Conservation (phyloP, 2,329 filamentous ascomycete genomes). For the Penicillium sp. region DNA sequence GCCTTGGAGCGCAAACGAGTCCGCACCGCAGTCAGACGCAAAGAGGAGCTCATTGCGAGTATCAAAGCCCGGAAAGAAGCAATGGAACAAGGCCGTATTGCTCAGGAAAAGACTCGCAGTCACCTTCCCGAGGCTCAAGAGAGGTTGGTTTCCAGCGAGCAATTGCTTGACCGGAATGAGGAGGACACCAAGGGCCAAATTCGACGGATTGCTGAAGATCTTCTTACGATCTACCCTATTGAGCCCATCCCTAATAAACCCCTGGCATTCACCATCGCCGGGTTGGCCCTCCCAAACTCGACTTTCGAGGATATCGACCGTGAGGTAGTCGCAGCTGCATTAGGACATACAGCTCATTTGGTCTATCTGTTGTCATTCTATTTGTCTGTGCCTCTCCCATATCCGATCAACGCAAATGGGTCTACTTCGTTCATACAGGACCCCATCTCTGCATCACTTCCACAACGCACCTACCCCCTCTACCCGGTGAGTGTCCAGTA, state of each 20-base stretch:
- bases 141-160: constrained; percentile 57
- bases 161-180: constrained; percentile 53
- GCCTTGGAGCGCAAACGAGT: constrained; percentile 64
- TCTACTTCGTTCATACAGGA: constrained; percentile 76
- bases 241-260: constrained; percentile 62
- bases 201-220: constrained; percentile 80
- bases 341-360: constrained; percentile 76
- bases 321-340: constrained; percentile 71
- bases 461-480: constrained; percentile 73
- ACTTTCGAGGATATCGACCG: constrained; percentile 65
- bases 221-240: constrained; percentile 77
- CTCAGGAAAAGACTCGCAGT: constrained; percentile 57
- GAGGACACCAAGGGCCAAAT: constrained; percentile 79
- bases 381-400: constrained; percentile 73
- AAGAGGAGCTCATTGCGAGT: constrained; percentile 65
- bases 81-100: constrained; percentile 62
- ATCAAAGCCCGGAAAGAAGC: constrained; percentile 63
- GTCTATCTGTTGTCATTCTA: constrained; percentile 78
- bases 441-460: constrained; percentile 57
- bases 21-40: constrained; percentile 58
- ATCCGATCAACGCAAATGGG: constrained; percentile 69
- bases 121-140: constrained; percentile 62
- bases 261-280: constrained; percentile 80
- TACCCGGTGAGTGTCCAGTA: constrained; percentile 74
- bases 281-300: constrained; percentile 75